Base-by-base conservation (phyloP, 768 basidiomycete species). In the Trametes cinnabarina region DNA sequence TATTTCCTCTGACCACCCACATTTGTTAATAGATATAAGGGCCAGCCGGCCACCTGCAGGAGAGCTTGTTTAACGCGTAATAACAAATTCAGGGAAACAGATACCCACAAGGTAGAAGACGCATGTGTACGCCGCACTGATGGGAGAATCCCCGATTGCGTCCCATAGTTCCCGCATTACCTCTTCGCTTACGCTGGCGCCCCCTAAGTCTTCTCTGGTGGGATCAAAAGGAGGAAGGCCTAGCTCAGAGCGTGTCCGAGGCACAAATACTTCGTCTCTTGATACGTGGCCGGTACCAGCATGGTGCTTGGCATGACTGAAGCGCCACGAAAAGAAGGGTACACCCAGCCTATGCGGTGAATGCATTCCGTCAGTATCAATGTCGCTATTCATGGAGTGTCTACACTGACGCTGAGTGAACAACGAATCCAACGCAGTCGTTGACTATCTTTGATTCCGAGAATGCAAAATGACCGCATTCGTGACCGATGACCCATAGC, bases 391-490 rank as follows among this genome's bases (percentile, higher is more conserved):
- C n/a, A 14, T 3, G 4, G 4, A 15, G 41, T 37, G 61, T 44
- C 51, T n/a, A 60, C 34, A 68, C 87, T 59, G 68, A 92, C 91
- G 80, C 82, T 42, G 94, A 95, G 73, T 97, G 95, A 25, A 98
- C 78, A 55, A 96, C 68, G 87, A 89, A 95, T 14, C 96, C 96
- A 52, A 94, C 90, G 41, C 83, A 73, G 79, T 97, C 90, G 79
- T 98, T 98, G 73, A 97, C 80, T 25, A 77, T 70, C 77, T 95
- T 95, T 47, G 87, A 94, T 62, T 93, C 86, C 1, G 94, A 97
- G 79, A 92, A 98, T 0, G 91, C 90, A 71, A 94, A 93, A 71
- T 98, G 96, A 26, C 96, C 96, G 65, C 92, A 94, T 74, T 97
- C 94, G 69, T 96, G 94, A 39, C 87, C 94, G 58, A 95, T 77